These are phyloP conservation scores for Lichenothelia convexa DNA, from an alignment of 495 filamentous ascomycete genomes.

Conservation along the genomic window DNA sequence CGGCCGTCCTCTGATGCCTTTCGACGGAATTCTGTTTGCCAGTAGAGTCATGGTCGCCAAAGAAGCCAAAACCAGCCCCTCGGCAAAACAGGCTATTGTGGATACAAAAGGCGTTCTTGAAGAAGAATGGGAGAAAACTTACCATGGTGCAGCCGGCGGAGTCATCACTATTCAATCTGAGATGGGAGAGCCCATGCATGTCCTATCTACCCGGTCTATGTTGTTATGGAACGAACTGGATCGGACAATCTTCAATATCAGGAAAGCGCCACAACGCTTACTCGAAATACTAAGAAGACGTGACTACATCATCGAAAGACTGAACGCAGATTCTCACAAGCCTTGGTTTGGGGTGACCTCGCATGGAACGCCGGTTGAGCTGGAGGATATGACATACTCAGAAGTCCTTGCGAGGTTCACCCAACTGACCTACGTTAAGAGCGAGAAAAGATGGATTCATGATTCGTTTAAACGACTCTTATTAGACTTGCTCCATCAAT, in stretches of 20 bases:
- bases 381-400: conserved; percentile 95
- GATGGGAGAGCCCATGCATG: conserved; percentile 99
- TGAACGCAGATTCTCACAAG: conserved; percentile 97
- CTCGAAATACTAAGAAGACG: conserved; percentile 81
- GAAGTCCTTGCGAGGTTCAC: conserved; percentile 90
- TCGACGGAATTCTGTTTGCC: conserved; percentile 76
- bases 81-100: conserved; percentile 87
- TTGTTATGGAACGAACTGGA: conserved; percentile 97
- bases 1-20: conserved; percentile 86
- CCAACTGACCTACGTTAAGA: conserved; percentile 87
- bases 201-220: conserved; percentile 87
- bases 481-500: conserved; percentile 82
- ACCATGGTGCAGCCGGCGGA: conserved; percentile 78
- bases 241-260: conserved; percentile 85
- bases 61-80: conserved; percentile 81
- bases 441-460: conserved; percentile 89
- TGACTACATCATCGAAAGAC: conserved; percentile 90
- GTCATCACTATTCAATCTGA: conserved; percentile 95
- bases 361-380: conserved; percentile 68
- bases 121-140: conserved; percentile 87
- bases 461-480: conserved; percentile 61
- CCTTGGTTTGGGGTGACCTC: conserved; percentile 93
- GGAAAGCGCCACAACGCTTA: conserved; percentile 72
- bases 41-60: conserved; percentile 90
- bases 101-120: conserved; percentile 81